Evolutionary conservation across 176 grass and related monocot species (phyloP).

Genomic region (Carex parvula): DNA sequence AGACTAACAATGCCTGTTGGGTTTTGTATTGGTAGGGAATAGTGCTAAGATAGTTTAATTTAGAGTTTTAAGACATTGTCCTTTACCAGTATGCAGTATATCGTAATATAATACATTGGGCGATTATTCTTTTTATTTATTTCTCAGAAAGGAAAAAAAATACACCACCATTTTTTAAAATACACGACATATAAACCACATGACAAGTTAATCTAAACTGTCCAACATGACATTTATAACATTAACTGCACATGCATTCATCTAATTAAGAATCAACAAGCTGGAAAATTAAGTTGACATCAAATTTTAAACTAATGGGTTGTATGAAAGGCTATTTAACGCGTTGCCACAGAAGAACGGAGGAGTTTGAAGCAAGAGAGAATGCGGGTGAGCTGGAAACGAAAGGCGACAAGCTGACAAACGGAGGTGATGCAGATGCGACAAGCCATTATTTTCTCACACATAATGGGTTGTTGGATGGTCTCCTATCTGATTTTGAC

Average conservation of each 20-base stretch:
- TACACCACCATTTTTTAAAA: not conserved
- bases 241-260: not conserved
- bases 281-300: not conserved
- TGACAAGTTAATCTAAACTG: not conserved
- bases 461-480: conserved; percentile 11
- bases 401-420: conserved; percentile 23
- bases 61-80: no score
- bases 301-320: not conserved
- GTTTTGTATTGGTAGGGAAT: no score
- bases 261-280: not conserved
- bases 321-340: not conserved
- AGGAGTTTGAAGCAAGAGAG: conserved; percentile 17
- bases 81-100: no score
- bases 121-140: no score
- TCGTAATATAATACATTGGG: no score
- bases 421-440: not conserved
- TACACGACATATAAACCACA: not conserved
- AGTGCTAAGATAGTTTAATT: no score
- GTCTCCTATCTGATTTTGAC: conserved; percentile 20
- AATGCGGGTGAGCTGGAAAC: conserved; percentile 18
- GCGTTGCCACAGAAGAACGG: not conserved
- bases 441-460: not conserved
- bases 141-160: not conserved
- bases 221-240: not conserved
- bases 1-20: no score